These are phyloP conservation scores for Candida hispaniensis DNA, from an alignment of 805 yeast species.

Conservation along the genomic window DNA sequence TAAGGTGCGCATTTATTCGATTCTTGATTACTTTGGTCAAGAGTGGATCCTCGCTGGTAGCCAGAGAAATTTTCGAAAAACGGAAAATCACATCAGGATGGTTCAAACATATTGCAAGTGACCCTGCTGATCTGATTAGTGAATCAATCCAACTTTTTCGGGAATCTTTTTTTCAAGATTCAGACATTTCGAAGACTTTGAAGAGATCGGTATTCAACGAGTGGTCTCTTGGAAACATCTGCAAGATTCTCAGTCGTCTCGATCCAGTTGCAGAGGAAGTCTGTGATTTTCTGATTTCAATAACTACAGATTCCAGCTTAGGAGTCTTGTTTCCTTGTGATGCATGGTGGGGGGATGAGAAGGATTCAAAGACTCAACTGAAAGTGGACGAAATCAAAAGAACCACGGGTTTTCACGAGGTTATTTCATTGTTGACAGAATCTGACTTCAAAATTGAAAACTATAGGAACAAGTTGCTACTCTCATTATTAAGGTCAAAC, in stretches of 20 bases:
- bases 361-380: conserved; percentile 3
- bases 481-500: conserved; percentile 8
- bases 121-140: conserved; percentile 36
- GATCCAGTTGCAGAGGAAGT: conserved; percentile 27
- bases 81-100: conserved; percentile 51
- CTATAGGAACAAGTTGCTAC: conserved; percentile 40
- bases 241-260: conserved; percentile 39
- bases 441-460: conserved; percentile 60
- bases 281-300: conserved; percentile 37
- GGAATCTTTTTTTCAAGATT: conserved; percentile 45
- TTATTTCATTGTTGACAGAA: conserved; percentile 11
- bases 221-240: conserved; percentile 50
- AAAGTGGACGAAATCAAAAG: conserved; percentile 1
- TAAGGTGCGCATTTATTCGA: conserved; percentile 48
- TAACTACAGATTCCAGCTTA: conserved; percentile 36
- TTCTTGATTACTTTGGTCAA: conserved; percentile 50
- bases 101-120: conserved; percentile 54
- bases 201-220: conserved; percentile 74
- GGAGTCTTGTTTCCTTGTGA: conserved; percentile 29
- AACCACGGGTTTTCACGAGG: conserved; percentile 2
- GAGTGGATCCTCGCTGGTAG: conserved; percentile 40
- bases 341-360: conserved; percentile 24
- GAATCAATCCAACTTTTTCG: conserved; percentile 40
- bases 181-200: conserved; percentile 49
- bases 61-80: conserved; percentile 51